Percentiles rank a stretch among this genome's conserved stretches.
phyloP scores from a whole-genome alignment of 495 filamentous ascomycete species.

The Trichocladium uniseriatum region DNA sequence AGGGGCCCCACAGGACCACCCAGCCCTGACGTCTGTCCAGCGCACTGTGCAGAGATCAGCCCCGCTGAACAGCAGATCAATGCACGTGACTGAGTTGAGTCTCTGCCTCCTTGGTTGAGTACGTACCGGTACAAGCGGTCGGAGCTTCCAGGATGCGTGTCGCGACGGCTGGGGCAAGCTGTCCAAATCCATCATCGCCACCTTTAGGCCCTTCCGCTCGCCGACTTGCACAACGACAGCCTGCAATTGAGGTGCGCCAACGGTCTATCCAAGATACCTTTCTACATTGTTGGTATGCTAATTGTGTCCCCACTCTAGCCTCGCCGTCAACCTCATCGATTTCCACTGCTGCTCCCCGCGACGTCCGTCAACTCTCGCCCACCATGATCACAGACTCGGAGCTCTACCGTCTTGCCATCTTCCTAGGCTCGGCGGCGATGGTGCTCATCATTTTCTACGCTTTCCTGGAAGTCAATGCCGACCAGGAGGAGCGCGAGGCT shows the following conservation, averaged over 20 bases:
- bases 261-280: background rate
- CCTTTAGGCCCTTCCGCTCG: background rate
- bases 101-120: background rate
- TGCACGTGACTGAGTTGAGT: conserved; percentile 13
- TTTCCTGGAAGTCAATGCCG: conserved; percentile 91
- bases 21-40: conserved; percentile 19
- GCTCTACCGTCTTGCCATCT: conserved; percentile 78
- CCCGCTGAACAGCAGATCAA: background rate
- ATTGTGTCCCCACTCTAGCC: background rate
- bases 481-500: conserved; percentile 44
- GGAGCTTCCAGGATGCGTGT: background rate
- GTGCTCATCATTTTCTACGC: conserved; percentile 92
- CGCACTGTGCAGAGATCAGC: background rate
- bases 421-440: conserved; percentile 87
- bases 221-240: background rate
- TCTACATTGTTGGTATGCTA: background rate
- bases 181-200: conserved; percentile 19
- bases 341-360: background rate
- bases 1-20: conserved; percentile 8
- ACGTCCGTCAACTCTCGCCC: conserved; percentile 4
- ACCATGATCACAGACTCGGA: conserved; percentile 81
- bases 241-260: background rate
- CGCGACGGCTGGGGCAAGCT: conserved; percentile 18
- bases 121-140: conserved; percentile 7
- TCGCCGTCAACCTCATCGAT: background rate